Evolutionary conservation across 805 yeast species (phyloP).

Genomic region (Sugiyamaella valdiviana): DNA sequence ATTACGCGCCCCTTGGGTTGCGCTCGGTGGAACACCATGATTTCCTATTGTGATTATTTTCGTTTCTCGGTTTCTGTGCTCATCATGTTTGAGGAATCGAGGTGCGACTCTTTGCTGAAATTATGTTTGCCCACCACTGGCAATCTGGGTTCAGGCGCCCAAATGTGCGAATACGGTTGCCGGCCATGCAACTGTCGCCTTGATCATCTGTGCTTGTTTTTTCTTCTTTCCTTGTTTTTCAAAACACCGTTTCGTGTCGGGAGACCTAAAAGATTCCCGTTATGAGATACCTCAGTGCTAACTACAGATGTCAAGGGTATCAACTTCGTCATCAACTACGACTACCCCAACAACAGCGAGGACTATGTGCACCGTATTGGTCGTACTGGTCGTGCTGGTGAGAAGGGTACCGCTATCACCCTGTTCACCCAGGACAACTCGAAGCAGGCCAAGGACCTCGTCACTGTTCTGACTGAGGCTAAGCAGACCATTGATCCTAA

Average conservation of each 20-base stretch:
- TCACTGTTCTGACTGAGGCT: conserved; percentile 90
- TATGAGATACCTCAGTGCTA: conserved; percentile 5
- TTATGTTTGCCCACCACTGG: not conserved
- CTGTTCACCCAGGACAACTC: conserved; percentile 85
- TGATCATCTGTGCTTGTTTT: not conserved
- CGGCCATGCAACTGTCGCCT: not conserved
- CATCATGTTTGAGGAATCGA: not conserved
- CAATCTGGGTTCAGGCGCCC: not conserved
- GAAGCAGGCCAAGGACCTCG: conserved; percentile 82
- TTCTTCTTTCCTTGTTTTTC: not conserved
- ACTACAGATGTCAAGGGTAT: conserved; percentile 92
- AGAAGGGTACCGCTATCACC: conserved; percentile 90
- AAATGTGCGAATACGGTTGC: not conserved
- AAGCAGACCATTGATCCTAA: conserved; percentile 83
- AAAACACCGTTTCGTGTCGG: not conserved
- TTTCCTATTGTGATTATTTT: not conserved
- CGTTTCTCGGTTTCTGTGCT: not conserved
- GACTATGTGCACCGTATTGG: conserved; percentile 99
- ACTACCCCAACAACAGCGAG: conserved; percentile 97
- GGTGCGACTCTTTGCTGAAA: not conserved
- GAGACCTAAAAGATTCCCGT: not conserved
- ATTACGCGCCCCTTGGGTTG: not conserved
- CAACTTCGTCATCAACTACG: conserved; percentile 86
- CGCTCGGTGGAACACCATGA: not conserved
- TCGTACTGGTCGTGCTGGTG: conserved; percentile 99